Percentiles rank a stretch among this genome's conserved stretches.
Conservation (phyloP, 495 filamentous ascomycete genomes). For the Penicillium lividum region DNA sequence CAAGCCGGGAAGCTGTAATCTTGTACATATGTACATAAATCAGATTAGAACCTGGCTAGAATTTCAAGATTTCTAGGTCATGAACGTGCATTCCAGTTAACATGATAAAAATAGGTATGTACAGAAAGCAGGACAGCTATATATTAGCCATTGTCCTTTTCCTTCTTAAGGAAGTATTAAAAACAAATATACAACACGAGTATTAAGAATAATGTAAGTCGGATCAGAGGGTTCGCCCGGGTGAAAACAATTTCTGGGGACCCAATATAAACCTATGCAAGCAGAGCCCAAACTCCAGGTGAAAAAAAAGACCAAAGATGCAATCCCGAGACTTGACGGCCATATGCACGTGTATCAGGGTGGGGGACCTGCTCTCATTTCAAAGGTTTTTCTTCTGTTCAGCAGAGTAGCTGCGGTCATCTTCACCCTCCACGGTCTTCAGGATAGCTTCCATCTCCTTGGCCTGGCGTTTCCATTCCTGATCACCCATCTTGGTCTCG, state of each 20-base stretch:
- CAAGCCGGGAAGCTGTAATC: conserved; percentile 6
- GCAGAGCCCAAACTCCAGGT: background rate
- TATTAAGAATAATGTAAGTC: conserved; percentile 18
- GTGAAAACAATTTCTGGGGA: background rate
- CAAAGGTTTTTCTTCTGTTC: conserved; percentile 44
- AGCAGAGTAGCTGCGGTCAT: conserved; percentile 71
- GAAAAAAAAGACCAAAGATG: background rate
- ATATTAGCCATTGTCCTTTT: background rate
- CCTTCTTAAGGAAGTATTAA: conserved; percentile 11
- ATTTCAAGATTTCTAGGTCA: background rate
- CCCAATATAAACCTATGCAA: conserved; percentile 5
- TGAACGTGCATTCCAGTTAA: conserved; percentile 6
- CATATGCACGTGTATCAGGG: background rate
- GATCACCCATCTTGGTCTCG: conserved; percentile 83
- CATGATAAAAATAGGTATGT: conserved; percentile 13
- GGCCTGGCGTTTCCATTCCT: conserved; percentile 77
- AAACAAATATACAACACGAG: conserved; percentile 18
- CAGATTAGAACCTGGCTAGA: background rate
- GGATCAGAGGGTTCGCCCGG: background rate
- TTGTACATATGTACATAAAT: background rate
- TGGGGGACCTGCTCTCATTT: conserved; percentile 7
- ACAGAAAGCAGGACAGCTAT: conserved; percentile 16
- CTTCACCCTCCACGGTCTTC: conserved; percentile 81
- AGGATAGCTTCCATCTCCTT: conserved; percentile 86
- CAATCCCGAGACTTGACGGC: background rate